Percentiles rank a stretch among this genome's conserved stretches.
Evolutionary conservation across 2,329 filamentous ascomycete species (phyloP).

Genomic region (Colletotrichum filicis): DNA sequence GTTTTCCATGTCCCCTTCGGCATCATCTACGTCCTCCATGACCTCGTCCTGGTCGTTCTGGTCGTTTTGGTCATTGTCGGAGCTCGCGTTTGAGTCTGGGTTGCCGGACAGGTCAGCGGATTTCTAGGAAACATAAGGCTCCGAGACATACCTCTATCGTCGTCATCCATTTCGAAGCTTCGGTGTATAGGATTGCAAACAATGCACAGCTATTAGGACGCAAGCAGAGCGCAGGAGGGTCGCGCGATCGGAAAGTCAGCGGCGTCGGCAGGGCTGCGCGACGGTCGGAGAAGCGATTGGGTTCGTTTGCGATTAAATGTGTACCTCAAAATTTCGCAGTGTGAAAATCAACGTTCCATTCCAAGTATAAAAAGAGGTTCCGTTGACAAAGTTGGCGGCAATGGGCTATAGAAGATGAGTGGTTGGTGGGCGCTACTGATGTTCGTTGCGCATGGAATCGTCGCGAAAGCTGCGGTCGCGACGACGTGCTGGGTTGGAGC

Average conservation of each 20-base stretch:
- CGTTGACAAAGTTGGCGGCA: background rate
- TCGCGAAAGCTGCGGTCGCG: conserved; percentile 34
- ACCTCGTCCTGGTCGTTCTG: conserved; percentile 64
- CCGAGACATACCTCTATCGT: conserved; percentile 40
- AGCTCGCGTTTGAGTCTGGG: conserved; percentile 53
- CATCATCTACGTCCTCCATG: conserved; percentile 62
- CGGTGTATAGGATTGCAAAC: background rate
- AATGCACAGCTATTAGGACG: background rate
- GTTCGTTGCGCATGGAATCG: background rate
- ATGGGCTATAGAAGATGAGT: background rate
- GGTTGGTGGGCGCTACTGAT: background rate
- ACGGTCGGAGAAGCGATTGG: background rate
- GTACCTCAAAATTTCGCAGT: no score
- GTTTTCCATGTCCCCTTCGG: conserved; percentile 46
- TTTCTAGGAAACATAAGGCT: no score
- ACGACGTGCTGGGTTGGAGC: conserved; percentile 18
- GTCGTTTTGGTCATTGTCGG: conserved; percentile 61
- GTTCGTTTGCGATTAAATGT: background rate
- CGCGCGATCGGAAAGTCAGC: background rate
- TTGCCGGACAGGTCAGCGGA: background rate
- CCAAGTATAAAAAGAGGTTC: background rate
- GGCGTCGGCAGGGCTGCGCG: background rate
- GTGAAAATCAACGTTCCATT: background rate
- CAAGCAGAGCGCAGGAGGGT: background rate
- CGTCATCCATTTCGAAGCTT: conserved; percentile 40